Evolutionary conservation across 768 basidiomycete genomes (phyloP), one percentile per base, ranked within the genome.

Genomic region (Boletus sensibilis): DNA sequence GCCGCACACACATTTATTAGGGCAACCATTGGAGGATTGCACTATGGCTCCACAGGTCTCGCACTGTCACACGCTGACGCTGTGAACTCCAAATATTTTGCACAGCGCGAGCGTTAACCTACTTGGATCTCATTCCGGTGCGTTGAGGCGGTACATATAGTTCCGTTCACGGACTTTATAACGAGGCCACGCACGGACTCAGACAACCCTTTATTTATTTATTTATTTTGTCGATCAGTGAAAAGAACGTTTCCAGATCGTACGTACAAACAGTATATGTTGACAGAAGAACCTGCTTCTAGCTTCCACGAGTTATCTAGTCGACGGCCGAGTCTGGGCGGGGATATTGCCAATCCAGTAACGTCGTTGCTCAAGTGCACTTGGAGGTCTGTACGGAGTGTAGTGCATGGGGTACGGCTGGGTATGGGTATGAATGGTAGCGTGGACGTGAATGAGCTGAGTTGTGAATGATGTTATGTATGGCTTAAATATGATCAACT

Each of bases 401-500:
- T 51, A 25, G 41, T 31, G 53, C 46, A 34, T 40, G 55, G 33
- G 14, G 16, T 46, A 55, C 37, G 21, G 42, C 43, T 44, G 40
- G 29, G 34, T 41, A 48, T 40, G 35, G 12, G 31, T 52, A 50
- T 53, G 46, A 29, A 34, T 39, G 37, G 21, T 45, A 45, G 47
- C 20, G 29, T 60, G 23, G 42, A 58, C 46, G 42, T 47, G 58
- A 54, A 50, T 43, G 44, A 31, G 49, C 45, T 5, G 34, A 48
- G 44, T 42, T 20, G 56, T 50, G 55, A 53, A 48, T 25, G 50
- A 58, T 27, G 52, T 37, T 47, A 53, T 49, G 50, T 52, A 50
- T 50, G 49, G 45, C 53, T 31, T 42, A 35, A 43, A 62, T 53
- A 33, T 34, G 54, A 55, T 59, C 52, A 40, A 38, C 45, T 27